phyloP scores from a whole-genome alignment of 352 stramenopile genomes.

The Albugo candida region DNA sequence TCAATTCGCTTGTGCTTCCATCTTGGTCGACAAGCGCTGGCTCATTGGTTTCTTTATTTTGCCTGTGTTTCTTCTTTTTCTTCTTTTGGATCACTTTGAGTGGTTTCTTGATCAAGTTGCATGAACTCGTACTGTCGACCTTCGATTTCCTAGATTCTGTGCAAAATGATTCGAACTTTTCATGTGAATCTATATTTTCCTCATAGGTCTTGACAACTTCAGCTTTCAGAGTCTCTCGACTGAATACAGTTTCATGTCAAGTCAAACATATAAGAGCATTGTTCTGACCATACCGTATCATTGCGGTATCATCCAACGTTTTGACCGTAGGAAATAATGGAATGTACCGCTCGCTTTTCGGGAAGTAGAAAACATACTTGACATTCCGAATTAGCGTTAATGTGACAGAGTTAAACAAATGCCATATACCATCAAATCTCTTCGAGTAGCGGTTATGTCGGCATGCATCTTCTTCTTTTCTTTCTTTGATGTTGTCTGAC shows the following conservation, averaged over 20 bases:
- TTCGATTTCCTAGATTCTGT: background rate
- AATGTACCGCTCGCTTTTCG: constrained; percentile 45
- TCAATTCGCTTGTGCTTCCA: background rate
- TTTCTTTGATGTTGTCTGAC: constrained; percentile 11
- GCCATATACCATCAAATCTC: constrained; percentile 28
- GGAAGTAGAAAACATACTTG: constrained; percentile 63
- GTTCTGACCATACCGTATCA: background rate
- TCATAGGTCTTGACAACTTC: background rate
- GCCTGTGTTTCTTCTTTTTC: background rate
- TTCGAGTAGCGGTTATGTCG: constrained; percentile 21
- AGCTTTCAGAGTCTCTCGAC: background rate
- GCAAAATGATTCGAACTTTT: background rate
- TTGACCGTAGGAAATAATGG: constrained; percentile 42
- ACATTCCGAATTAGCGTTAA: background rate
- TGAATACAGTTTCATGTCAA: background rate
- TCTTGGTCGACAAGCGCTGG: background rate
- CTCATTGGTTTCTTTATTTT: background rate
- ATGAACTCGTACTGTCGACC: background rate
- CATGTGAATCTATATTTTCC: background rate
- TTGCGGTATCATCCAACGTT: constrained; percentile 15
- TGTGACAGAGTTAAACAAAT: background rate
- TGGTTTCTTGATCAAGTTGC: background rate
- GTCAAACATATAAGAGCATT: background rate
- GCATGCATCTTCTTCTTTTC: constrained; percentile 22
- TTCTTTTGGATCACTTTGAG: background rate